Evolutionary conservation across 768 basidiomycete species (phyloP), one percentile per base, ranked within the genome.

Genomic region (Tephrocybe sp.): DNA sequence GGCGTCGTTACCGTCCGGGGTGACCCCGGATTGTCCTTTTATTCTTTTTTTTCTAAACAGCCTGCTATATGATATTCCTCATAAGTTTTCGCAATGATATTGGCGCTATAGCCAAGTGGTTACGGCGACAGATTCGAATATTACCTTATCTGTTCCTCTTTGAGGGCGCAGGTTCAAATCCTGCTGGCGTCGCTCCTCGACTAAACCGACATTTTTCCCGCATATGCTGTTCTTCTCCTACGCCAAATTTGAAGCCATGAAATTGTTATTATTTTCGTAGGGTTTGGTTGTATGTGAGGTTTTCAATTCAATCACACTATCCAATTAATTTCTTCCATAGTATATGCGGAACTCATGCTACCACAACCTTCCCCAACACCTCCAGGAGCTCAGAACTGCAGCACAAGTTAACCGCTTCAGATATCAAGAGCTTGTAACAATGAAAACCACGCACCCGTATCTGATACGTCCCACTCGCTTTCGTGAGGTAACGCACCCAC

Each of bases 401-500:
- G 10, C 26, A 16, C 26, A 19, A 10, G 31, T 39, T 16, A 45
- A 34, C n/a, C n/a, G n/a, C n/a, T 16, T 12, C 4, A 14, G 41
- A 22, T 6, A 22, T 35, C 3, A 17, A 23, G 2, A n/a, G 22
- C 4, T 17, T 4, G 14, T 1, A 30, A 34, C 22, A 23, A 22
- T 23, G 26, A 26, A 3, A 7, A 7, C 6, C 17, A 79, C 92
- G 70, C 66, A 96, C 94, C 75, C 95, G 73, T 56, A 98, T 85
- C 72, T 98, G 95, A 71, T 98, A 98, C 3, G 84, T 75, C 42
- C 96, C 94, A 61, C 85, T 94, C 5, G 93, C 92, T 70, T 95
- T 96, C 19, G 93, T 93, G 50, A 97, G 79, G 64, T 96, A 97
- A 48, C 94, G 75, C 35, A 96, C 94, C 94, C 94, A 96, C 68